These are phyloP conservation scores for Sedum album DNA, from an alignment of 164 flowering plant species.

Conservation along the genomic window DNA sequence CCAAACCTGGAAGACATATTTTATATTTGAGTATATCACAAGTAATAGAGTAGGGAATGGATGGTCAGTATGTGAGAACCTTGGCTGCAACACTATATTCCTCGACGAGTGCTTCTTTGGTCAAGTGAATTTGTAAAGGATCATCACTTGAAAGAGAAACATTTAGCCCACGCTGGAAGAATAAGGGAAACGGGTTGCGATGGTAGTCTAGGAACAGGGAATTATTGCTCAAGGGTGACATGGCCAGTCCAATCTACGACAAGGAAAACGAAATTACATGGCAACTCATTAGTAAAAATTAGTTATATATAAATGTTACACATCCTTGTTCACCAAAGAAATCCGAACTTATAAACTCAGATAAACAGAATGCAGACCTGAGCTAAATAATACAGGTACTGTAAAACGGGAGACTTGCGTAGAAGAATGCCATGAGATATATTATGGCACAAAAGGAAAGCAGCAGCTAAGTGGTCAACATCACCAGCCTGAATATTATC, in stretches of 20 bases:
- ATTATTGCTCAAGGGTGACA: constrained; percentile 77
- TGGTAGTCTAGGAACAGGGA: constrained; percentile 60
- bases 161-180: constrained; percentile 64
- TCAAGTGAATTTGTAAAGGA: constrained; percentile 69
- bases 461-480: constrained; percentile 63
- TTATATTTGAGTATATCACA: not conserved
- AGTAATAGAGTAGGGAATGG: not conserved
- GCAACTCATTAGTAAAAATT: not conserved
- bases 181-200: constrained; percentile 57
- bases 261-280: not conserved
- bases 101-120: constrained; percentile 67
- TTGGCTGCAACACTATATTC: constrained; percentile 70
- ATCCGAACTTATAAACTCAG: not conserved
- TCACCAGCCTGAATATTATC: constrained; percentile 57
- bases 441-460: constrained; percentile 51
- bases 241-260: constrained; percentile 51
- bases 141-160: constrained; percentile 73
- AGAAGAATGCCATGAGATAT: constrained; percentile 61
- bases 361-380: constrained; percentile 33
- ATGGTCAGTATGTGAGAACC: constrained; percentile 21
- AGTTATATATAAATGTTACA: not conserved
- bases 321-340: not conserved
- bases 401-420: constrained; percentile 61
- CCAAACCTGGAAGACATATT: constrained; percentile 45
- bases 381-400: constrained; percentile 65